phyloP scores from a whole-genome alignment of 2,329 filamentous ascomycete genomes.

The Penicillium expansum region DNA sequence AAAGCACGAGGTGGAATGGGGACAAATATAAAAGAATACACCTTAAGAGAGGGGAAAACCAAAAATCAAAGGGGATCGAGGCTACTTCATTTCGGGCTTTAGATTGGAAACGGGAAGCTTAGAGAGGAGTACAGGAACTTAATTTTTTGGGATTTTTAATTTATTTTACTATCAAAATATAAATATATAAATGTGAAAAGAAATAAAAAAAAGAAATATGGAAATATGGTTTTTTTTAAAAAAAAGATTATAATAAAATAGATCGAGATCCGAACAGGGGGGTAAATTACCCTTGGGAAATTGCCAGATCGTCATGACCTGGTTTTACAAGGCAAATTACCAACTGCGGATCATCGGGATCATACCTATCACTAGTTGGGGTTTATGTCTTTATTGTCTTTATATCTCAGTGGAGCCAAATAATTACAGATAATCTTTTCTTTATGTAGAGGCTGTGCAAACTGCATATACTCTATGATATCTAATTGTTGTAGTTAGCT shows the following conservation, averaged over 20 bases:
- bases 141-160: background rate
- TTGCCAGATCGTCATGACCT: slow-evolving; percentile 18
- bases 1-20: slow-evolving; percentile 16
- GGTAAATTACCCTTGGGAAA: slow-evolving; percentile 9
- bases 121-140: slow-evolving; percentile 11
- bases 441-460: background rate
- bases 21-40: slow-evolving; percentile 17
- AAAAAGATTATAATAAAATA: slow-evolving; percentile 1
- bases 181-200: background rate
- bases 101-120: slow-evolving; percentile 21
- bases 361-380: slow-evolving; percentile 20
- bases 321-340: slow-evolving; percentile 23
- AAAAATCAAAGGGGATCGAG: slow-evolving; percentile 22
- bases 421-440: background rate
- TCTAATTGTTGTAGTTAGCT: background rate
- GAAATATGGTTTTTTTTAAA: background rate
- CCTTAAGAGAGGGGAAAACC: slow-evolving; percentile 10
- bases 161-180: background rate
- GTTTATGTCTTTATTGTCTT: background rate
- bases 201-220: background rate
- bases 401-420: background rate
- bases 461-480: background rate
- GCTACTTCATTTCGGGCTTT: slow-evolving; percentile 23
- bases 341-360: slow-evolving; percentile 25
- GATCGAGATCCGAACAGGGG: slow-evolving; percentile 11